These are phyloP conservation scores for Singerocomus rubriflavus DNA, from an alignment of 1,284 basidiomycete genomes.

Conservation along the genomic window DNA sequence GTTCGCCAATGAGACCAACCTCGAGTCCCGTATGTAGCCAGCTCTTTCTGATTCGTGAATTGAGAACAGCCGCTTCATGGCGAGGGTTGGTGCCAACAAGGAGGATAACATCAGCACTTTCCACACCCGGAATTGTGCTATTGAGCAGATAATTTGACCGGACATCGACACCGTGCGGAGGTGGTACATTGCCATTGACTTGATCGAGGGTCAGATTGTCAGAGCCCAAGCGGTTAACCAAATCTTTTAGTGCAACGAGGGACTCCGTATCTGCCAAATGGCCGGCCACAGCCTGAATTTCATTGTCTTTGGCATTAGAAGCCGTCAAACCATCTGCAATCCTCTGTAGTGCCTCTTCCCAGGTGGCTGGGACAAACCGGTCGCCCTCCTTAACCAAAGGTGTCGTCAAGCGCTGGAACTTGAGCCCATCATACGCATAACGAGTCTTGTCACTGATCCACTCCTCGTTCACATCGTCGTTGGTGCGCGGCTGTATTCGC, in stretches of 20 bases:
- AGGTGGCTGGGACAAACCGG: constrained; percentile 87
- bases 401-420: constrained; percentile 92
- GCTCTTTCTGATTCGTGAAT: constrained; percentile 94
- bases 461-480: constrained; percentile 99
- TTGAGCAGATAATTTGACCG: constrained; percentile 98
- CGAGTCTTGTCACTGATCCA: constrained; percentile 99
- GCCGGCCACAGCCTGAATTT: constrained; percentile 95
- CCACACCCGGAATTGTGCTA: constrained; percentile 88
- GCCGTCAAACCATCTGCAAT: constrained; percentile 76
- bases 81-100: constrained; percentile 97
- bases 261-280: constrained; percentile 93
- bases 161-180: constrained; percentile 84
- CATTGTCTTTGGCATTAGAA: constrained; percentile 88
- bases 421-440: constrained; percentile 93
- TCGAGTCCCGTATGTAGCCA: constrained; percentile 87
- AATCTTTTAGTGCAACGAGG: constrained; percentile 91
- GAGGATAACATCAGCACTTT: constrained; percentile 90
- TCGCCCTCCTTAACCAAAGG: constrained; percentile 92
- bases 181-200: constrained; percentile 60
- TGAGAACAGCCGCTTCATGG: constrained; percentile 96
- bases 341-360: constrained; percentile 88
- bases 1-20: constrained; percentile 88
- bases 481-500: constrained; percentile 94
- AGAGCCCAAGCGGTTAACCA: constrained; percentile 91
- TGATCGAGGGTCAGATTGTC: constrained; percentile 91